phyloP scores from a whole-genome alignment of 352 stramenopile species.

The Phytopythium sindhum region DNA sequence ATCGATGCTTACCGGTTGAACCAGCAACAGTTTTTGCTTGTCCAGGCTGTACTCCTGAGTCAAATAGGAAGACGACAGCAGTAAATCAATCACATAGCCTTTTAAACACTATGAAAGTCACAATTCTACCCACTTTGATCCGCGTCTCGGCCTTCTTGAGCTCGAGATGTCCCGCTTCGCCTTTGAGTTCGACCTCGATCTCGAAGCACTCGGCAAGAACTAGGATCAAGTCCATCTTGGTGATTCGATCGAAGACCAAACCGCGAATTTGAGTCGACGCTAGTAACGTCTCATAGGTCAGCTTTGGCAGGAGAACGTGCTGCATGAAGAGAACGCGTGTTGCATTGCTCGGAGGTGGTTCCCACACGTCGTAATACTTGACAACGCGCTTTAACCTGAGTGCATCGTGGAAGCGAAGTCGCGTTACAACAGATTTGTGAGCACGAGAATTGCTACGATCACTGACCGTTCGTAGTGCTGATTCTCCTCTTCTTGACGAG shows the following conservation, averaged over 20 bases:
- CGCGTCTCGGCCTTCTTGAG: constrained; percentile 43
- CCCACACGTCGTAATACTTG: constrained; percentile 88
- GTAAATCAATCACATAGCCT: neutral
- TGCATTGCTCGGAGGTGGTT: constrained; percentile 76
- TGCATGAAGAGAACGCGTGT: constrained; percentile 81
- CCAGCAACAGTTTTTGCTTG: constrained; percentile 19
- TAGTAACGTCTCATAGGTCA: constrained; percentile 75
- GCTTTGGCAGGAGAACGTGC: constrained; percentile 73
- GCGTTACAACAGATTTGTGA: neutral
- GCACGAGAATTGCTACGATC: neutral
- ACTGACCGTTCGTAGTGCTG: constrained; percentile 47
- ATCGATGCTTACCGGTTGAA: constrained; percentile 21
- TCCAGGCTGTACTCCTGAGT: constrained; percentile 28
- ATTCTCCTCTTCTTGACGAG: constrained; percentile 45
- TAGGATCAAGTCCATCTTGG: constrained; percentile 85
- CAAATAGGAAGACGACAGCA: neutral
- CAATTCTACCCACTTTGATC: constrained; percentile 28
- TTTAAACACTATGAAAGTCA: no score
- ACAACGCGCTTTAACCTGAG: constrained; percentile 56
- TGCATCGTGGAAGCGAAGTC: neutral
- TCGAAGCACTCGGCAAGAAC: constrained; percentile 82
- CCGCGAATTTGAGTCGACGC: constrained; percentile 64
- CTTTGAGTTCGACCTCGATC: constrained; percentile 65
- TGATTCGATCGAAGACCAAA: constrained; percentile 70
- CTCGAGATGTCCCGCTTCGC: constrained; percentile 31